These are phyloP conservation scores for Dryas octopetala DNA, from an alignment of 306 rosid genomes.

Conservation along the genomic window DNA sequence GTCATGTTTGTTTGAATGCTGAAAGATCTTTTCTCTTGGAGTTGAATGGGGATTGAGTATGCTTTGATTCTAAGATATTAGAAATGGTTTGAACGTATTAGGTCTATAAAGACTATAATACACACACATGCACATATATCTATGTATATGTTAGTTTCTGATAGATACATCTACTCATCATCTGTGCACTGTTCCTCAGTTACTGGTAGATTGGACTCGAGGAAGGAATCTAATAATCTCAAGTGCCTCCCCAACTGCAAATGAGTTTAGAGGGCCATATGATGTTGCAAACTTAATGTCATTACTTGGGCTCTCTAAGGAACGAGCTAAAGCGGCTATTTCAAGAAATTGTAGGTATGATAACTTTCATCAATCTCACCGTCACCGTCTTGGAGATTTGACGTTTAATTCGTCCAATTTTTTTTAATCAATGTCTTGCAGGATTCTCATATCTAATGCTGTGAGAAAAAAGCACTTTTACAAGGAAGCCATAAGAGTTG, in stretches of 20 bases:
- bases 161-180: slow-evolving; percentile 5
- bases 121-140: not conserved
- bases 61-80: not conserved
- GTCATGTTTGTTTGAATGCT: not conserved
- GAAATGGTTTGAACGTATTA: not conserved
- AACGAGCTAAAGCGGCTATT: slow-evolving; percentile 74
- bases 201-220: slow-evolving; percentile 85
- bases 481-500: slow-evolving; percentile 76
- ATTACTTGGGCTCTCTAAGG: slow-evolving; percentile 70
- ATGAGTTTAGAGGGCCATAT: slow-evolving; percentile 83
- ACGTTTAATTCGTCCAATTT: slow-evolving; percentile 16
- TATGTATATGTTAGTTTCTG: not conserved
- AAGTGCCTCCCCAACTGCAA: slow-evolving; percentile 71
- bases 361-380: slow-evolving; percentile 18
- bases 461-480: slow-evolving; percentile 67
- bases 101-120: not conserved
- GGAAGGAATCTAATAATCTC: slow-evolving; percentile 70
- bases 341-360: slow-evolving; percentile 88
- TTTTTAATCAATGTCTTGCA: slow-evolving; percentile 34
- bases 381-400: slow-evolving; percentile 7
- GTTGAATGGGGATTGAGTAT: not conserved
- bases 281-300: slow-evolving; percentile 82
- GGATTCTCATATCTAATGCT: slow-evolving; percentile 70
- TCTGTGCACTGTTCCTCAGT: slow-evolving; percentile 38
- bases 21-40: not conserved